Conservation (phyloP, 108 stramenopile species). For the Seminavis robusta region DNA sequence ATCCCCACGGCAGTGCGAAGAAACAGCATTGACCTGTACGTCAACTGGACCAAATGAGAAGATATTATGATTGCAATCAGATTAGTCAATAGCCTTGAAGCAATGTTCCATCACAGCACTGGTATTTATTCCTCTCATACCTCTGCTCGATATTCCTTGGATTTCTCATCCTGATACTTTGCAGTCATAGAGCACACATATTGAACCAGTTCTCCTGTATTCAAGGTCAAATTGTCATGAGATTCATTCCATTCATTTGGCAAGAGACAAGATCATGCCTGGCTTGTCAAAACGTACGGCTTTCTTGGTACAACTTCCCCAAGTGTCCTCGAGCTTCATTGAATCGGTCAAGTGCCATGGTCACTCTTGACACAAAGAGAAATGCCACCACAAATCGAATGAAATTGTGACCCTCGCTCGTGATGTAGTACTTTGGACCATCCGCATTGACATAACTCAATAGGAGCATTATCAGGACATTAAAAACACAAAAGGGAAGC, state of each 20-base stretch:
- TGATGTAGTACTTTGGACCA: neutral
- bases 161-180: neutral
- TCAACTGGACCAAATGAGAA: too few species aligned
- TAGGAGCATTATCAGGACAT: neutral
- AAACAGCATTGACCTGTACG: conserved; percentile 27
- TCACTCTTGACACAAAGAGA: conserved; percentile 28
- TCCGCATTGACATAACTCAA: neutral
- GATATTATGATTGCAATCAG: too few species aligned
- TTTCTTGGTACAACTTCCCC: conserved; percentile 2
- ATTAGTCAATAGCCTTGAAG: too few species aligned
- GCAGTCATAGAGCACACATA: conserved; percentile 21
- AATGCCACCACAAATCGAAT: conserved; percentile 30
- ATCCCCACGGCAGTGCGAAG: conserved; percentile 31
- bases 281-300: too few species aligned
- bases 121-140: too few species aligned
- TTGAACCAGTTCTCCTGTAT: conserved; percentile 39
- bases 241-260: too few species aligned
- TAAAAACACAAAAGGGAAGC: conserved; percentile 9
- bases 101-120: too few species aligned
- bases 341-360: conserved; percentile 23
- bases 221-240: too few species aligned
- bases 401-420: conserved; percentile 33
- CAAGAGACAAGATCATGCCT: too few species aligned
- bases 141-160: conserved; percentile 42
- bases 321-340: conserved; percentile 15